Base-by-base conservation (phyloP, 2,329 filamentous ascomycete genomes). In the Aspergillus candidus region DNA sequence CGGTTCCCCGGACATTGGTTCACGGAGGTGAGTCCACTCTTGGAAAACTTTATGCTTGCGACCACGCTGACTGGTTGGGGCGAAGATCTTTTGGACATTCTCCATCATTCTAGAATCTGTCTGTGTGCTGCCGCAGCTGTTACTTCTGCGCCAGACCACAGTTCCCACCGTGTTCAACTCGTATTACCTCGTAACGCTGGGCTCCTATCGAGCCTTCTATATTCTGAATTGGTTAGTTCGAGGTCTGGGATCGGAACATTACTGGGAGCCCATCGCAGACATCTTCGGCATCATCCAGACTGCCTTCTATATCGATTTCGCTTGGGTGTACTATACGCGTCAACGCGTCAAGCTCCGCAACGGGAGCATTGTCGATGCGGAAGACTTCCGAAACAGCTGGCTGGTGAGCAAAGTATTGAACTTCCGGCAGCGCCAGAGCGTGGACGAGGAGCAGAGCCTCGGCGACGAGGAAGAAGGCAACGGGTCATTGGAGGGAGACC, bases 111-210 rank as follows among this genome's bases (percentile, higher is more conserved):
- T 97, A 59, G 91, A 97, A 70, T 91, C 88, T 30, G 80, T 94
- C 48, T 93, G 86, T 65, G 81, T 96, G 30, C 81, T 97, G 14
- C 91, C 91, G 0, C 91, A 97, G 65, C 82, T 97, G 1, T 79
- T 96, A 5, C 82, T 96, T 35, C 80, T 97, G 11, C 86, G 91
- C 47, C 89, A 96, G 67, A 96, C 91, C n/a, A 89, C 83, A 18
- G 88, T 96, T 0, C 91, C 91, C 0, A 97, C 91, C 38, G 91
- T 96, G 37, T 90, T 97, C 69, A 88, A 95, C 65, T 94, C 88
- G n/a, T 95, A 86, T 71, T 97, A 97, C 68, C 85, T 97, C 43
- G 74, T 93, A 39, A 82, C 88, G 1, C 79, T 96, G 1, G 91
- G 90, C 31, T 84, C 84, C 11, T 97, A 96, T 70, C 86, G 91